Percentiles rank a stretch among this genome's conserved stretches.
Evolutionary conservation across 805 yeast species (phyloP).

Genomic region (Saturnispora hagleri): DNA sequence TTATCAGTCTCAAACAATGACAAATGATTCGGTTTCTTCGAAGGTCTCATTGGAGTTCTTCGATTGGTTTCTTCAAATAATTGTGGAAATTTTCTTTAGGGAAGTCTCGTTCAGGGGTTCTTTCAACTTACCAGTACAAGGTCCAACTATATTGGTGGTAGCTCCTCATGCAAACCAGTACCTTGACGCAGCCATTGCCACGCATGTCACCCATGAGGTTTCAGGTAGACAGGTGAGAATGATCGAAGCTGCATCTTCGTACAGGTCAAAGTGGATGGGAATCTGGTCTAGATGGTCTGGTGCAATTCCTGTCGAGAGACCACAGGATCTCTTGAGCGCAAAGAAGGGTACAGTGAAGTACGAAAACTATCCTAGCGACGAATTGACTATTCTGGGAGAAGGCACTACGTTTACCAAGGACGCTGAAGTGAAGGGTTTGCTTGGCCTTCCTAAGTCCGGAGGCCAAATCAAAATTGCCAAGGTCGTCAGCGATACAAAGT

Average conservation of each 20-base stretch:
- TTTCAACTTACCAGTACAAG: constrained; percentile 53
- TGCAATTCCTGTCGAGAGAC: constrained; percentile 85
- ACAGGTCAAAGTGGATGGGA: constrained; percentile 62
- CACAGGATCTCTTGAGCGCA: constrained; percentile 67
- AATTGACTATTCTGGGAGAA: constrained; percentile 51
- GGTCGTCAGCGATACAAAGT: constrained; percentile 60
- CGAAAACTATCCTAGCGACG: constrained; percentile 40
- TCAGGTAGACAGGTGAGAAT: constrained; percentile 67
- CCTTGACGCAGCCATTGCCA: constrained; percentile 56
- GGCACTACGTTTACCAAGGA: constrained; percentile 60
- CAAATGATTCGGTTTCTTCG: background rate
- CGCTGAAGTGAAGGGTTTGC: constrained; percentile 54
- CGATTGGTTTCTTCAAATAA: constrained; percentile 22
- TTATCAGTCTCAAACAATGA: background rate
- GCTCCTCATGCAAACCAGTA: constrained; percentile 98
- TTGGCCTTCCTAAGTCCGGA: constrained; percentile 68
- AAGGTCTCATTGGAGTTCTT: constrained; percentile 20
- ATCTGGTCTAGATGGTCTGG: constrained; percentile 62
- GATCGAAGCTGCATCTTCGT: constrained; percentile 76
- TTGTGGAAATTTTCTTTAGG: constrained; percentile 59
- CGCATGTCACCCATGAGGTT: constrained; percentile 61
- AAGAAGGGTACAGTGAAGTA: constrained; percentile 53
- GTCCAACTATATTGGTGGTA: constrained; percentile 86
- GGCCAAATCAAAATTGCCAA: constrained; percentile 70
- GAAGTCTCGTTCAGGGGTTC: constrained; percentile 88